Evolutionary conservation across 371 early-diverging fungal genomes (phyloP).

Genomic region (Cokeromyces recurvatus): DNA sequence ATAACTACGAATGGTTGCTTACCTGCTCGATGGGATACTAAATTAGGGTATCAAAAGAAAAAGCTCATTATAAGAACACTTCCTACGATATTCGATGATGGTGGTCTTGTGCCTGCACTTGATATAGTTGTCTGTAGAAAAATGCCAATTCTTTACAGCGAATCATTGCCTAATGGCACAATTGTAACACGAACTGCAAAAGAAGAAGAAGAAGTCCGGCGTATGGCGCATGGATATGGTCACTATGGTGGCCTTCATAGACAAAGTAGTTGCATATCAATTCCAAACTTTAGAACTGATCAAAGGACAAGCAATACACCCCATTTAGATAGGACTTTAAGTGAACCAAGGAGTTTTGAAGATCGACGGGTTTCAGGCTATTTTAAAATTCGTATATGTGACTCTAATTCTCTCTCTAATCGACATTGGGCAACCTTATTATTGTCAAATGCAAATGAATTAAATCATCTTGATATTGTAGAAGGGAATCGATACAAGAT

Average conservation of each 20-base stretch:
- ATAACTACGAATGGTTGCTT: conserved; percentile 61
- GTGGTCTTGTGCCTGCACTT: conserved; percentile 67
- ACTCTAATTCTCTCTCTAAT: conserved; percentile 16
- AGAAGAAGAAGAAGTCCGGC: conserved; percentile 56
- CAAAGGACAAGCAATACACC: conserved; percentile 1
- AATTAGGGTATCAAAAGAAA: conserved; percentile 56
- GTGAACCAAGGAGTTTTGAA: conserved; percentile 17
- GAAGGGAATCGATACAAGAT: conserved; percentile 24
- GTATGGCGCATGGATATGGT: conserved; percentile 14
- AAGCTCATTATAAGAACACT: conserved; percentile 38
- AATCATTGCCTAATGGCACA: conserved; percentile 44
- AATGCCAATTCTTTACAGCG: conserved; percentile 58
- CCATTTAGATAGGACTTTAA: background rate
- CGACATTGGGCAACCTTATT: conserved; percentile 19
- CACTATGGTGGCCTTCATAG: background rate
- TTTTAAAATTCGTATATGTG: conserved; percentile 49
- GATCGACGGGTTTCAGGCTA: conserved; percentile 44
- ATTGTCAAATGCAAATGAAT: conserved; percentile 26
- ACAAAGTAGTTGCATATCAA: conserved; percentile 1
- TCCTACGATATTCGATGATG: conserved; percentile 46
- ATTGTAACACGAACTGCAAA: conserved; percentile 41
- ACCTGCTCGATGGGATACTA: conserved; percentile 66
- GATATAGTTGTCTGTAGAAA: conserved; percentile 65
- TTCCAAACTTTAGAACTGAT: conserved; percentile 13
- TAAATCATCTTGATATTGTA: conserved; percentile 24